Base-by-base conservation (phyloP, 805 yeast species). In the Ogataea neopini region DNA sequence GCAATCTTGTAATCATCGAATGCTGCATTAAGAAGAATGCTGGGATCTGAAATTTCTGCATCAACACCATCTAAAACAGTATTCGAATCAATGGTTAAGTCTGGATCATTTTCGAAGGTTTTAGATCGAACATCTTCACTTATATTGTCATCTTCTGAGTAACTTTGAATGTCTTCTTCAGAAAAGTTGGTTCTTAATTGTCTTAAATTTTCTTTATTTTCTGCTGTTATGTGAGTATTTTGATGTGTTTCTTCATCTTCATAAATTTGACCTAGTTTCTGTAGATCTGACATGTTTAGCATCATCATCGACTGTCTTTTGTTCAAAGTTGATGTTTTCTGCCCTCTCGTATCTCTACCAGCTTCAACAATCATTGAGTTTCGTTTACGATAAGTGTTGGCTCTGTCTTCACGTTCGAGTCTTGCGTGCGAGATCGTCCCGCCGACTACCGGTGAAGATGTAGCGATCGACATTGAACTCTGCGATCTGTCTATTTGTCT, bases 1-100 rank as follows among this genome's bases (percentile, higher is more conserved):
- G 60, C 62, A 13, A 40, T 48, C 39, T 55, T 50, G 39, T 59
- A 60, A 35, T 60, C 61, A 32, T 58, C 59, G 40, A 59, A 60
- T 5, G 64, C 64, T 17, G 52, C 48, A 19, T 47, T 49, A 4
- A 60, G 41, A 10, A 60, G 41, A 29, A 50, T 51, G 11, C 57
- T 44, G 3, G 61, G 52, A 35, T 58, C 58, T 8, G 53, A 40
- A 1, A 50, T 18, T 7, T 56, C 59, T 10, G 43, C 20, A 15
- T 57, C 52, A 29, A 57, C 39, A 15, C 39, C 48, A 2, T 48
- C 50, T 34, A 55, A 33, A 13, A 56, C 50, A 10, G 50, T 45
- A 17, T 44, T 44, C 11, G 62, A 58, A 32, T 58, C 60, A 1
- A 56, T 18, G 8, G 62, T 49, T 14, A 47, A 30, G 43, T 58